Evolutionary conservation across 495 filamentous ascomycete species (phyloP).

Genomic region (Lasiosphaeris hirsuta): DNA sequence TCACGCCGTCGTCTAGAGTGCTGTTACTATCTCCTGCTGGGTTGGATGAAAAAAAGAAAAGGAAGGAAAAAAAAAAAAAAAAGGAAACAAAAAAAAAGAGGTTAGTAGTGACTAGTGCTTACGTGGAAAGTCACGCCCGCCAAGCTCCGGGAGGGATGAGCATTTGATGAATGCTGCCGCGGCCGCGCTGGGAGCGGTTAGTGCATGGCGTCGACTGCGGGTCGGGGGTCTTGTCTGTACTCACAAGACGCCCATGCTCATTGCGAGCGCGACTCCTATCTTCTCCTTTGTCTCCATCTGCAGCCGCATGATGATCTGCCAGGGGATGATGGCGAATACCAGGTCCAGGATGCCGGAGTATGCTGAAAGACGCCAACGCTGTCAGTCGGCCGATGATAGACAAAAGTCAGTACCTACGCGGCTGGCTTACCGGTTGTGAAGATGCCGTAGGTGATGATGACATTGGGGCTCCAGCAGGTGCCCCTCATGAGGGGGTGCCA

Average conservation of each 20-base stretch:
- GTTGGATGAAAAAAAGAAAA: neutral
- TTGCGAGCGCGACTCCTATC: constrained; percentile 36
- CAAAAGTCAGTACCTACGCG: neutral
- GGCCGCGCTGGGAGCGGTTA: constrained; percentile 12
- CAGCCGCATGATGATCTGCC: constrained; percentile 30
- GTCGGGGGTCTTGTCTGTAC: neutral
- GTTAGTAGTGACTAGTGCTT: no score
- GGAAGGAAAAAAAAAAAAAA: no score
- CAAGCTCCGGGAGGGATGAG: constrained; percentile 26
- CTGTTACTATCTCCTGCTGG: neutral
- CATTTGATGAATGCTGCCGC: constrained; percentile 30
- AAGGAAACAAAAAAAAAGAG: no score
- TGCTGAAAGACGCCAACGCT: no score
- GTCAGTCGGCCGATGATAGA: no score
- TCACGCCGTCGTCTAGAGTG: constrained; percentile 18
- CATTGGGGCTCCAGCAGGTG: constrained; percentile 33
- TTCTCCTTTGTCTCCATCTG: constrained; percentile 33
- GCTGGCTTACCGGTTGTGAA: constrained; percentile 24
- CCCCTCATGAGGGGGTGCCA: constrained; percentile 29
- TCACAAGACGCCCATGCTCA: constrained; percentile 35
- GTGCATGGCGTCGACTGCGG: neutral
- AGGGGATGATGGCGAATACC: constrained; percentile 29
- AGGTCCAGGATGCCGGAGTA: constrained; percentile 30
- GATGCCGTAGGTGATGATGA: constrained; percentile 20
- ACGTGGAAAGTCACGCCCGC: constrained; percentile 23